These are phyloP conservation scores for Clavariopsis aquatica DNA, from an alignment of 495 filamentous ascomycete species.

Conservation along the genomic window DNA sequence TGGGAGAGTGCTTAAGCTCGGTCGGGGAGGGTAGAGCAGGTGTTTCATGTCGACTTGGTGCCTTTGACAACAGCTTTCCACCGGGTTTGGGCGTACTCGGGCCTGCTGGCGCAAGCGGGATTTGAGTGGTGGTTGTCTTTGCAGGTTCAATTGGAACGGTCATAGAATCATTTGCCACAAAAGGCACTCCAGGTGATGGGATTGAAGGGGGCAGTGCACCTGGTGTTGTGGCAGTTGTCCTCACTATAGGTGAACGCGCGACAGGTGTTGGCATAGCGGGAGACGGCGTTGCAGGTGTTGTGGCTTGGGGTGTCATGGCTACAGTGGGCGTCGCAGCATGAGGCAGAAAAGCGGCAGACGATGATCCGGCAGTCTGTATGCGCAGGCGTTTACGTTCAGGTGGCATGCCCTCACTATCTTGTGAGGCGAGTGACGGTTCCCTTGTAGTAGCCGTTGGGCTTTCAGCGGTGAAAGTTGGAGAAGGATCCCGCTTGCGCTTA, in stretches of 20 bases:
- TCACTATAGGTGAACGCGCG: conserved; percentile 1
- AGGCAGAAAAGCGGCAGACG: conserved; percentile 13
- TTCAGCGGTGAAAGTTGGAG: conserved; percentile 7
- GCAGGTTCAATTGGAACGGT: conserved; percentile 21
- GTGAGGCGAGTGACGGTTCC: conserved; percentile 26
- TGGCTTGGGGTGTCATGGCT: conserved; percentile 28
- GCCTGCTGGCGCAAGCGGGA: conserved; percentile 41
- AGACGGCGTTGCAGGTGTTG: conserved; percentile 32
- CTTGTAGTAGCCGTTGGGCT: conserved; percentile 11
- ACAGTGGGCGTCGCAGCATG: conserved; percentile 29
- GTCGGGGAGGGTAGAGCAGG: conserved; percentile 30
- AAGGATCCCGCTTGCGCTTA: conserved; percentile 44
- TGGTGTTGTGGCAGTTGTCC: conserved; percentile 15
- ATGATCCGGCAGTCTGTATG: conserved; percentile 19
- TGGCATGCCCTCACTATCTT: conserved; percentile 30
- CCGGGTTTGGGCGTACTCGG: conserved; percentile 27
- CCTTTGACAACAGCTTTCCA: conserved; percentile 15
- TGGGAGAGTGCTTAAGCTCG: conserved; percentile 8
- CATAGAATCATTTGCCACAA: conserved; percentile 24
- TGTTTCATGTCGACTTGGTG: conserved; percentile 25
- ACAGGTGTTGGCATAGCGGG: not conserved
- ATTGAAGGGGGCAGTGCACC: not conserved
- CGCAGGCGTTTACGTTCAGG: conserved; percentile 29
- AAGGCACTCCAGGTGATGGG: not conserved
- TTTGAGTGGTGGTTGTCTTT: conserved; percentile 38